phyloP scores from a whole-genome alignment of 805 yeast species.

The Ogataea pilisensis region DNA sequence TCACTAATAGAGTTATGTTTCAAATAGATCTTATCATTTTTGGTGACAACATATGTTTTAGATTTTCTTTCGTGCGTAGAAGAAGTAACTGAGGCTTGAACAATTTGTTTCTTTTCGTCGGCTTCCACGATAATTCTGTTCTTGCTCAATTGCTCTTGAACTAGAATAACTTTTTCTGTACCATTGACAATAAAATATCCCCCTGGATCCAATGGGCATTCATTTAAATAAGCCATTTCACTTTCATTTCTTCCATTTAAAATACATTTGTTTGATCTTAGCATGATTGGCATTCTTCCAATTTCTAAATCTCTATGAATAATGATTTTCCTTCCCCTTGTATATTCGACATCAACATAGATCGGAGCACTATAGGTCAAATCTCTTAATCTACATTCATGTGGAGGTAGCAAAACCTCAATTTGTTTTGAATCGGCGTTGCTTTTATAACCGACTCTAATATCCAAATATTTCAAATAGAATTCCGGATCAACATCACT shows the following conservation, averaged over 20 bases:
- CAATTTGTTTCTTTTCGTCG: constrained; percentile 89
- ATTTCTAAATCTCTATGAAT: constrained; percentile 88
- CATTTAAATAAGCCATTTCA: constrained; percentile 84
- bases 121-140: constrained; percentile 98
- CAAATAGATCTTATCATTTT: constrained; percentile 80
- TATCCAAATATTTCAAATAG: constrained; percentile 87
- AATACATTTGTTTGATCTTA: constrained; percentile 88
- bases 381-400: constrained; percentile 92
- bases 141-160: constrained; percentile 94
- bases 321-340: constrained; percentile 89
- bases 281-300: constrained; percentile 99
- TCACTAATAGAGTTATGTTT: constrained; percentile 95
- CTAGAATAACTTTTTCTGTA: constrained; percentile 93
- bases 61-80: constrained; percentile 98
- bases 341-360: constrained; percentile 94
- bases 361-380: constrained; percentile 94
- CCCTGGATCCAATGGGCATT: constrained; percentile 98
- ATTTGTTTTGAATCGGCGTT: constrained; percentile 40
- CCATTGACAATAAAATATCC: constrained; percentile 98
- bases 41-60: constrained; percentile 91
- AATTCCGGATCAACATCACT: constrained; percentile 98
- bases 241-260: constrained; percentile 71
- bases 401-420: constrained; percentile 77
- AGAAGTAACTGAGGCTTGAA: constrained; percentile 96
- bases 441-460: constrained; percentile 82